phyloP scores from a whole-genome alignment of 176 grass and related monocot species.

The Panicum miliaceum region DNA sequence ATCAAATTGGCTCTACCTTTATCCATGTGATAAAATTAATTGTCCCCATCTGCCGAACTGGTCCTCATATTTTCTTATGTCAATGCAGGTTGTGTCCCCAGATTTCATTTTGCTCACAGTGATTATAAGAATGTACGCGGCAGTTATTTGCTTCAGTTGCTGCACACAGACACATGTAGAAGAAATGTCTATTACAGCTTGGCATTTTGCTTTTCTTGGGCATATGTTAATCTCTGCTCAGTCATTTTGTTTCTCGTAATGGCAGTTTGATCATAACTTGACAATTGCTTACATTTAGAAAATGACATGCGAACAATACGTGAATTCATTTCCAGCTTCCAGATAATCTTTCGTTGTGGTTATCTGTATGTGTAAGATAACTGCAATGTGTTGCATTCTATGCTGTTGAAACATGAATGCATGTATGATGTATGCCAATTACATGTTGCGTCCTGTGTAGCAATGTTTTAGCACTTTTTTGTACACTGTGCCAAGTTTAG shows the following conservation, averaged over 20 bases:
- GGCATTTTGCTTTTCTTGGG: slow-evolving; percentile 19
- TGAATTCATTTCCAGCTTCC: background rate
- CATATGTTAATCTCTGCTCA: background rate
- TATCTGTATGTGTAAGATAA: background rate
- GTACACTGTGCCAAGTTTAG: too few relatives aligned
- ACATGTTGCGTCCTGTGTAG: background rate
- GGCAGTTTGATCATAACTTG: background rate
- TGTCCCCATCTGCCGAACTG: background rate
- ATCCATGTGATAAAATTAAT: slow-evolving; percentile 6
- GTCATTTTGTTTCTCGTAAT: slow-evolving; percentile 18
- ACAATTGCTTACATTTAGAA: slow-evolving; percentile 30
- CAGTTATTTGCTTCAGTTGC: slow-evolving; percentile 31
- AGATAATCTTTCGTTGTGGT: background rate
- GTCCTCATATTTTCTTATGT: slow-evolving; percentile 26
- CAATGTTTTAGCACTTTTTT: too few relatives aligned
- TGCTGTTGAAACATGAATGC: background rate
- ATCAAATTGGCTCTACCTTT: background rate
- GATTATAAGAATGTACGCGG: slow-evolving; percentile 21
- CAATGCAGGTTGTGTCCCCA: slow-evolving; percentile 38
- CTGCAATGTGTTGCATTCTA: background rate
- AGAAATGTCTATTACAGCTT: slow-evolving; percentile 17
- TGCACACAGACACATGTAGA: background rate
- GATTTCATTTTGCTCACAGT: slow-evolving; percentile 26
- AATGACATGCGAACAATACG: slow-evolving; percentile 21
- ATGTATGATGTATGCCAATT: background rate